Evolutionary conservation across 345 rosid genomes (phyloP), one percentile per base, ranked within the genome.

Genomic region (Eucalyptus polyanthemos): DNA sequence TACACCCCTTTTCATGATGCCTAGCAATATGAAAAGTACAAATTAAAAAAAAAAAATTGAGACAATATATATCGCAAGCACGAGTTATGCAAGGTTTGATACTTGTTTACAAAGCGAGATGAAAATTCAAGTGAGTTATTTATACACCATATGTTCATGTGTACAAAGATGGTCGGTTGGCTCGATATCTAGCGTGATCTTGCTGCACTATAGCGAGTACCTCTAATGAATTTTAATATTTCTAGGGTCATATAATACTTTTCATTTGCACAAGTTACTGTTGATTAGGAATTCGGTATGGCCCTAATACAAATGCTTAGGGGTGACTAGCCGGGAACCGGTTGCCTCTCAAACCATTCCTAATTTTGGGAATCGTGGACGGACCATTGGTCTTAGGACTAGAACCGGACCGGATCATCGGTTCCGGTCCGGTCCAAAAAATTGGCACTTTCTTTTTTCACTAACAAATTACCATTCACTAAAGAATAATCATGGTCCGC

Each of bases 171-270:
- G 76, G 37, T 4, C 5, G 0, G 31, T 62, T 27, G 69, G 31
- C 31, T 27, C 0, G 69, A 29, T 6, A 5, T 13, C 16, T 62
- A 6, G 9, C 0, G 16, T 0, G 17, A 62, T 62, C 2, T 62
- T 29, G 34, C 1, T 14, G 72, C 5, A 53, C 25, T 8, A 0
- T 53, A 53, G 24, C 5, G 7, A 67, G 80, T n/a, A 67, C 42
- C 37, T 29, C 10, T 16, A 31, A 67, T 9, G 22, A 67, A 67
- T 15, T 67, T 67, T 9, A 31, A 15, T 1, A 67, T 8, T 34
- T 67, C 40, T 15, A 8, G 1, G 40, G 19, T 15, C 1, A 15
- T 17, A 15, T 34, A 2, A 9, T 65, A 31, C 40, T 67, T 67
- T 4, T 0, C 40, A n/a, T n/a, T n/a, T 2, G 42, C 80, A 15